Percentiles rank a stretch among this genome's conserved stretches.
These are phyloP conservation scores for Scheffersomyces quercinus DNA, from an alignment of 1,139 yeast genomes.

Conservation along the genomic window DNA sequence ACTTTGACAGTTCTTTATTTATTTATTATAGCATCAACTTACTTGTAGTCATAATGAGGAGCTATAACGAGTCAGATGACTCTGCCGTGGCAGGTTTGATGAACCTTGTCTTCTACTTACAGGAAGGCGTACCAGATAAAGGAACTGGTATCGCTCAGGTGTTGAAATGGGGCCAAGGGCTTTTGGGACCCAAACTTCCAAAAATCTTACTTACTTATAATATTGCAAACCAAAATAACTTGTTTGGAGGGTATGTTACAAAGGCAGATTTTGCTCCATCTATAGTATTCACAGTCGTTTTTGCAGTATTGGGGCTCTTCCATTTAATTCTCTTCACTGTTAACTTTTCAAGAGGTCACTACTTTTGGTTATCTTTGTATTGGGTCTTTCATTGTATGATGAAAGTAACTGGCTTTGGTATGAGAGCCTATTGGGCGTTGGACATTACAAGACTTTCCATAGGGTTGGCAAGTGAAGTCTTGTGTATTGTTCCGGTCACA, in stretches of 20 bases:
- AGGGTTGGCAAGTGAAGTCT: slow-evolving; percentile 64
- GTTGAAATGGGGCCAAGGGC: slow-evolving; percentile 26
- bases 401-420: slow-evolving; percentile 60
- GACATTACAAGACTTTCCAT: slow-evolving; percentile 44
- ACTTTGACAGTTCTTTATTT: too few relatives aligned
- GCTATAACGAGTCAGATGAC: slow-evolving; percentile 1
- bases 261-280: slow-evolving; percentile 59
- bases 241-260: slow-evolving; percentile 71
- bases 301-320: slow-evolving; percentile 46
- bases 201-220: slow-evolving; percentile 33
- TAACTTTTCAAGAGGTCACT: slow-evolving; percentile 61
- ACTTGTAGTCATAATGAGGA: too few relatives aligned
- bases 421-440: slow-evolving; percentile 60
- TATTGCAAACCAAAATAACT: slow-evolving; percentile 44
- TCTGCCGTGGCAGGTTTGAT: slow-evolving; percentile 26
- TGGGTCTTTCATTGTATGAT: slow-evolving; percentile 55
- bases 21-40: too few relatives aligned
- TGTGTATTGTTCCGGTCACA: slow-evolving; percentile 58
- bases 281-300: slow-evolving; percentile 58
- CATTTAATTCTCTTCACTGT: slow-evolving; percentile 53
- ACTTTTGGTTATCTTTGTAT: slow-evolving; percentile 58
- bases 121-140: slow-evolving; percentile 43
- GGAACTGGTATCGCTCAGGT: slow-evolving; percentile 51
- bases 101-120: slow-evolving; percentile 27
- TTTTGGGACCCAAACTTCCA: slow-evolving; percentile 38